Conservation (phyloP, 306 rosid species). For the Crotalaria pallida region DNA sequence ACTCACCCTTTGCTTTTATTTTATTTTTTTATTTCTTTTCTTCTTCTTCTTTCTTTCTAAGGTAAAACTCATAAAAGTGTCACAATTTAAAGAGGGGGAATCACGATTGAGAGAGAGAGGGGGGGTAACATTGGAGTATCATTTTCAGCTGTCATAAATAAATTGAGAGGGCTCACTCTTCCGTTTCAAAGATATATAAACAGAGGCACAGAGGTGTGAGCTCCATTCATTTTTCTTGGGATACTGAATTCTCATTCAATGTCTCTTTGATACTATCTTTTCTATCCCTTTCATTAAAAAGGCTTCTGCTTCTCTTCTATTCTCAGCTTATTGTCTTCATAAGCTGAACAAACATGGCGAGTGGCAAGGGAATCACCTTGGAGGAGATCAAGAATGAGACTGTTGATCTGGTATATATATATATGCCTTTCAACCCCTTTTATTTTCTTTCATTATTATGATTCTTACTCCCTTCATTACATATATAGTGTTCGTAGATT, state of each 20-base stretch:
- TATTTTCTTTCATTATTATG: neutral
- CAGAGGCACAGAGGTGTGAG: neutral
- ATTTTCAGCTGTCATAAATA: neutral
- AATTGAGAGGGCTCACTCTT: neutral
- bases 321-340: neutral
- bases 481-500: no score
- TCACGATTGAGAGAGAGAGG: constrained; percentile 11
- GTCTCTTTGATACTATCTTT: constrained; percentile 8
- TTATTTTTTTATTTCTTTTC: no score
- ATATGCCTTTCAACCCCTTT: neutral
- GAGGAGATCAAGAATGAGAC: constrained; percentile 88
- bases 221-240: constrained; percentile 26
- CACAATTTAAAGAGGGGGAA: no score
- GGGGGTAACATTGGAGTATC: constrained; percentile 6
- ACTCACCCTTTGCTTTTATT: no score
- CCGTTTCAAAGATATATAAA: constrained; percentile 15
- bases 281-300: neutral
- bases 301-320: neutral
- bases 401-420: constrained; percentile 66
- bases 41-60: no score
- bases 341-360: constrained; percentile 31
- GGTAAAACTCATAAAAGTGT: no score
- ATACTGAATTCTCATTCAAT: constrained; percentile 40
- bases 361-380: constrained; percentile 42
- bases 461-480: no score